A percentile compares a stretch with the other conserved stretches of the same genome.
Conservation (phyloP, 257 asterid genomes). For the Coffea eugenioides region DNA sequence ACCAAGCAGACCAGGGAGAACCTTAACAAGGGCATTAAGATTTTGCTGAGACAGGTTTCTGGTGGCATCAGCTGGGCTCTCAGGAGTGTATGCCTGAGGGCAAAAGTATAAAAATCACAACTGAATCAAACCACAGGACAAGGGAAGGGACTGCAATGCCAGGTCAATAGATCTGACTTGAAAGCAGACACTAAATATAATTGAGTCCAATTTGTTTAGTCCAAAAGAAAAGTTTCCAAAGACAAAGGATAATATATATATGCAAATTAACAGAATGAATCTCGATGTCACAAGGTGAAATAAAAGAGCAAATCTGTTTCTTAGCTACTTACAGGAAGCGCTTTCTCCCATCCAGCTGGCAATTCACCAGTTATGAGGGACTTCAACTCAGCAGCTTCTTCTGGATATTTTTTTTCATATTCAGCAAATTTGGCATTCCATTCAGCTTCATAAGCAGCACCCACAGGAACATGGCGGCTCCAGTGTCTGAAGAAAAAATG, state of each 20-base stretch:
- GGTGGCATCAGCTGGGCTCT: conserved; percentile 68
- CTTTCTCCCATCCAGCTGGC: conserved; percentile 77
- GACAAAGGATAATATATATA: neutral
- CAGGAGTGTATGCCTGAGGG: conserved; percentile 60
- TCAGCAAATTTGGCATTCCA: conserved; percentile 91
- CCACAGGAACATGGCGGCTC: conserved; percentile 74
- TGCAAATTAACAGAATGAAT: neutral
- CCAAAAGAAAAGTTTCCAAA: neutral
- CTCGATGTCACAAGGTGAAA: neutral
- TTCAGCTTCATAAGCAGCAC: conserved; percentile 84
- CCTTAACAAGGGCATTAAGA: conserved; percentile 72
- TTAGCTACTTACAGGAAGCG: conserved; percentile 62
- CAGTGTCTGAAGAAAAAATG: conserved; percentile 61
- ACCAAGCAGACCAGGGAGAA: conserved; percentile 80
- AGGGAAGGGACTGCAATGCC: neutral
- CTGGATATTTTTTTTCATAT: conserved; percentile 80
- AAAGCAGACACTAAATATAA: no score
- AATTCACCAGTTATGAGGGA: conserved; percentile 51
- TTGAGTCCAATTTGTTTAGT: neutral
- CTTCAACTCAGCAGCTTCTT: conserved; percentile 66
- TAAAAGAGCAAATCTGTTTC: neutral
- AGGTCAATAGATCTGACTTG: neutral
- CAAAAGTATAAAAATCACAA: conserved; percentile 6
- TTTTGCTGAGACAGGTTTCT: conserved; percentile 61
- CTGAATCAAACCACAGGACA: neutral